Evolutionary conservation across 805 yeast genomes (phyloP), one percentile per base, ranked within the genome.

Genomic region (Diddensiella transvaalensis): DNA sequence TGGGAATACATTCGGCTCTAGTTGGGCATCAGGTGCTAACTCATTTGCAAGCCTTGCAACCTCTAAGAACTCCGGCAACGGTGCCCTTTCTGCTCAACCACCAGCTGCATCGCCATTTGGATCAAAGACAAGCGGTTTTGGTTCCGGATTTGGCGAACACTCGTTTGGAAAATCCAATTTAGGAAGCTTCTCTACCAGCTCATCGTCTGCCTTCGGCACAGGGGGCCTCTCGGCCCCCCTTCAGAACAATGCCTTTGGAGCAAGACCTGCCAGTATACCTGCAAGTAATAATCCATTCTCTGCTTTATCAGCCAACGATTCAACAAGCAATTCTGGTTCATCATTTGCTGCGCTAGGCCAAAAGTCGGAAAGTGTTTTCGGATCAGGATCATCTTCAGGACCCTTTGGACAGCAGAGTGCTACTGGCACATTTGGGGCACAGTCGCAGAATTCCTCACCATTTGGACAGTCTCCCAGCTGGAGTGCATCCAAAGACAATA

Each of bases 41-140:
- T 22, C 32, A 8, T 26, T 26, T 26, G 32, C 32, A 8, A 26
- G 32, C 13, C 8, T 26, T 8, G 17, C 35, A n/a, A 3, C 32
- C 8, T 26, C 32, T 26, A n/a, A 19, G 17, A 15, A 24, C 3
- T 19, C 8, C 11, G 32, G 32, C 8, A 26, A 8, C 11, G 13
- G 32, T 13, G 32, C 32, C 11, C 6, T 24, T 35, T 8, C 38
- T 10, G 39, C 29, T 13, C 41, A 11, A 39, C 35, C 3, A 17
- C 54, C 50, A 36, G 47, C 55, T 0, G 46, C 51, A 19, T 51
- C 60, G 2, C 59, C 66, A 1, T n/a, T n/a, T n/a, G n/a, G n/a
- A n/a, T n/a, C n/a, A n/a, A n/a, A n/a, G n/a, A n/a, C n/a, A n/a
- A n/a, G n/a, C n/a, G n/a, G n/a, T n/a, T 57, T 61, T 42, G 64